Evolutionary conservation across 306 rosid genomes (phyloP), one percentile per base, ranked within the genome.

Genomic region (Inga leiocalycina): DNA sequence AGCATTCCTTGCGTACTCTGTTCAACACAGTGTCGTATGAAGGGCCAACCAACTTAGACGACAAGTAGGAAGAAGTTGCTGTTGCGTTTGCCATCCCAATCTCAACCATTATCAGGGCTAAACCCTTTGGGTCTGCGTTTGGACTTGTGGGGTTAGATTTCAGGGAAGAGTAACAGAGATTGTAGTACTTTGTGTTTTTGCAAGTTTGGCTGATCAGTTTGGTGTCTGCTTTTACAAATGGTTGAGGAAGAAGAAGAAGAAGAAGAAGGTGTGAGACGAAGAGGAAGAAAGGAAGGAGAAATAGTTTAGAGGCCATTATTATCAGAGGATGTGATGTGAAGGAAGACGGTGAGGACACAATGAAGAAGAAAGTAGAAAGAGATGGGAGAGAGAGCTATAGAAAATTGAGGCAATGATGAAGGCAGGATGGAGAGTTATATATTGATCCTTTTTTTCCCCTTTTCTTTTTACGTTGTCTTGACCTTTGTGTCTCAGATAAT

Each of bases 191-290:
- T n/a, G 97, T 96, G 88, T 79, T 85, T 84, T 81, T 86, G 91
- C 98, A 96, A 4, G 98, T 96, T 11, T 80, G 87, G n/a, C 84
- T 86, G 84, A 96, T 92, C 78, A 94, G 84, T 74, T 76, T 85
- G 19, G 90, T n/a, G 83, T 93, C 92, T 44, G 90, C 96, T 2
- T 48, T 75, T 10, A 80, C 90, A 30, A 65, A 32, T 32, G 43
- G 11, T 30, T 65, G 71, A 14, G 71, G 41, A 6, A 32, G n/a
- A 65, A 65, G 70, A 17, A 52, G 61, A 12, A 8, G 48, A 2
- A 12, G 4, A 3, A 48, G 52, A 3, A 59, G 34, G 69, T 11
- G 69, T 27, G 69, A 27, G 3, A 65, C n/a, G 71, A 65, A 6
- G 70, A 64, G 10, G 35, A 22, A 24, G 70, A 65, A 12, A 8